Base-by-base conservation (phyloP, 495 filamentous ascomycete genomes). In the Neurospora sp. region DNA sequence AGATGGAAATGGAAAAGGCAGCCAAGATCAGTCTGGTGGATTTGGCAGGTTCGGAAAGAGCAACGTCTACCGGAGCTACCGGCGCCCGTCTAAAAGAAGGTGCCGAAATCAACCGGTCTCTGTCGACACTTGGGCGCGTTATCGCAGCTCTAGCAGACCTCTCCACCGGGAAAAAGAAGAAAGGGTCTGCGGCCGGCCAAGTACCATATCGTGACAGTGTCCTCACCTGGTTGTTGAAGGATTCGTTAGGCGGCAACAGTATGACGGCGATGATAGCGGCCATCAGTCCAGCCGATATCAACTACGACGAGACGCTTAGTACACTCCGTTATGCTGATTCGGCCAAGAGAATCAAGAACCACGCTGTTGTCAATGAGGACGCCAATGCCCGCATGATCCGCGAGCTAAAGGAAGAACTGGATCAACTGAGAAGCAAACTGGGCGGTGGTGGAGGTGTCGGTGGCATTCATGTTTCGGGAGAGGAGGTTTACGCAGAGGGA, bases 201-300 rank as follows among this genome's bases (percentile, higher is more conserved):
- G 95, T 99, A 1, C 96, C 96, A 3, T 99, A 99, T 80, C 92
- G 96, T 88, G 96, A 99, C 84, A 96, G 93, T 73, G 89, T 98
- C 65, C 83, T 99, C 73, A 99, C 96, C 16, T 99, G 96, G 96
- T 83, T 99, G 38, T 83, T 99, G 73, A 98, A 99, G 77, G 96
- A 99, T 80, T 98, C 96, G 3, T 85, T 99, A 10, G 96, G 96
- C 78, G 96, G 96, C 72, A 99, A 99, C 83, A 98, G 96, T 78
- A 95, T 99, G 92, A 99, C 96, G 22, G 96, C 96, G 68, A 99
- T 99, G 96, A 99, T 99, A 83, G 96, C 96, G 68, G 96, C 96
- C 44, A 98, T 99, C 78, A 97, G 94, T 71, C 96, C 96, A 5
- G 96, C 96, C 71, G 96, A 99, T 83, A 98, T 99, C 85, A 99